phyloP scores from a whole-genome alignment of 371 early-diverging fungal species.

The Rhizopus delemar region DNA sequence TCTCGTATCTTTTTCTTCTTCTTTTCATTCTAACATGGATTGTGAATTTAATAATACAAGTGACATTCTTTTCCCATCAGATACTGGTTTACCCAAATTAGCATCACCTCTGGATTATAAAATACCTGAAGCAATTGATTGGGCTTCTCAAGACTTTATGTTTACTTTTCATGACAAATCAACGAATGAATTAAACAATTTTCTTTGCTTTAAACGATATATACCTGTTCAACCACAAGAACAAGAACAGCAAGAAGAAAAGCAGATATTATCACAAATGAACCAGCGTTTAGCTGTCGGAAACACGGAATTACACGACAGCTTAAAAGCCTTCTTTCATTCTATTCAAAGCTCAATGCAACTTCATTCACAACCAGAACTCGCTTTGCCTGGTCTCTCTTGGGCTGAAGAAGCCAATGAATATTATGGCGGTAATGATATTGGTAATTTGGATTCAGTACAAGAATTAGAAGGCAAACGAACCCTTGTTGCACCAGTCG shows the following conservation, averaged over 20 bases:
- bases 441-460: conserved; percentile 17
- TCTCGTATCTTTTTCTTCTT: conserved; percentile 7
- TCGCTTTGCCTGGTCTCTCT: conserved; percentile 20
- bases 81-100: conserved; percentile 40
- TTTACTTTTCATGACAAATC: conserved; percentile 35
- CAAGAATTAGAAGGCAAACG: conserved; percentile 8
- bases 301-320: conserved; percentile 25
- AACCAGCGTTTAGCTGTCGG: conserved; percentile 18
- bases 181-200: conserved; percentile 20
- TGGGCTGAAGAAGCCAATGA: conserved; percentile 30
- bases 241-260: conserved; percentile 19
- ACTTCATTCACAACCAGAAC: conserved; percentile 10
- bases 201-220: conserved; percentile 24
- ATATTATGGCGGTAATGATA: conserved; percentile 16
- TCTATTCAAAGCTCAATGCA: conserved; percentile 27
- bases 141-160: conserved; percentile 44
- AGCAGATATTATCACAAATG: conserved; percentile 24
- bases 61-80: conserved; percentile 47
- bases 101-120: conserved; percentile 34
- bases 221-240: conserved; percentile 22
- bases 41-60: conserved; percentile 30
- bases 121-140: conserved; percentile 42
- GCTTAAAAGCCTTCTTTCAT: conserved; percentile 24
- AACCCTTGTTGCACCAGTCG: conserved; percentile 10
- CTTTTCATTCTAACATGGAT: conserved; percentile 19